Evolutionary conservation across 345 rosid species (phyloP), one percentile per base, ranked within the genome.

Genomic region (Brassica carinata): DNA sequence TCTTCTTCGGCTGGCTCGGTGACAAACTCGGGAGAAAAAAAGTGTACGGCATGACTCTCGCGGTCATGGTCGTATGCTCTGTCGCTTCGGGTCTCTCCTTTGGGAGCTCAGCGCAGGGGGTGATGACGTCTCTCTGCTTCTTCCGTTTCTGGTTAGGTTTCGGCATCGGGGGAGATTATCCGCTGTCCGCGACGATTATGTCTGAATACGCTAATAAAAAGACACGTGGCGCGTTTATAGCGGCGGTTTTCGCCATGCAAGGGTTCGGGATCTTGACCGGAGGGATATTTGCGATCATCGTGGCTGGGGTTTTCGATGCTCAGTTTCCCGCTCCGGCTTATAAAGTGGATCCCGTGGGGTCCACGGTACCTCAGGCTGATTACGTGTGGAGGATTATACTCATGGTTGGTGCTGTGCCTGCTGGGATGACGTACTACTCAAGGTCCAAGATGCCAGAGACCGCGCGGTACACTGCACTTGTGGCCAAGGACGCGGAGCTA

Each of bases 211-310:
- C 98, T 5, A 93, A 89, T 77, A 93, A 93, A 86, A 91, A 93
- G 79, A 93, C 96, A 2, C 88, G 98, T 0, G 98, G 98, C 1
- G 98, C 98, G 0, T 93, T 91, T 77, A 85, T 93, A 19, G 98
- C 97, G 3, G 94, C 98, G 0, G 98, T 93, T n/a, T 93, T 93
- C 14, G 98, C 98, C 0, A 93, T 93, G 98, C 98, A 91, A 74
- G 98, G 98, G 1, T 93, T 93, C 3, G 97, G 98, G 36, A 93
- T 93, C 77, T 67, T 93, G 75, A 85, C 89, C 0, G 98, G 97
- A 0, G 98, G 97, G 2, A 65, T 93, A 0, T 89, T 91, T 70
- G 97, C 93, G 6, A 86, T 91, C 55, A 79, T 87, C 5, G 7
- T 89, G 5, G 31, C 98, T 4, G 27, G 89, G 1, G 82, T 87